Evolutionary conservation across 495 filamentous ascomycete genomes (phyloP).

Genomic region (Xylaria castorea): DNA sequence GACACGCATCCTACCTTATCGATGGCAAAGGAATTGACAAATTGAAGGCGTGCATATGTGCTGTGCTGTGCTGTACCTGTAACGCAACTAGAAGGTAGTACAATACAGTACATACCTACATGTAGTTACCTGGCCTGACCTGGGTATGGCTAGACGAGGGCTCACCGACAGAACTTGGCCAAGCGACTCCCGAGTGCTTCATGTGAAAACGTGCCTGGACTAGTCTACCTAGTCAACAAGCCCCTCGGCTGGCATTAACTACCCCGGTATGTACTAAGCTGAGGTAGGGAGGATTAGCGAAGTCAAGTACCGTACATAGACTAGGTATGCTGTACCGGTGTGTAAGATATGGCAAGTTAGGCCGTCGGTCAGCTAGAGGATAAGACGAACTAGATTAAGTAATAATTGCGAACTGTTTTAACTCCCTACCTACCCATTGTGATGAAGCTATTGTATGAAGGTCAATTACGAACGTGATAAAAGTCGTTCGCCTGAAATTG

Average conservation of each 20-base stretch:
- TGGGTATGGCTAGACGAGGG: not conserved
- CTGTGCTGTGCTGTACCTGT: constrained; percentile 7
- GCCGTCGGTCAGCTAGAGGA: not conserved
- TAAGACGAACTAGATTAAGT: not conserved
- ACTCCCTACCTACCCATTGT: not conserved
- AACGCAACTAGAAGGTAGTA: constrained; percentile 5
- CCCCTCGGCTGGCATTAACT: not conserved
- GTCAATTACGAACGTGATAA: not conserved
- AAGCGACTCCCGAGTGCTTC: not conserved
- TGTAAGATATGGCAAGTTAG: not conserved
- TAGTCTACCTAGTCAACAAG: not conserved
- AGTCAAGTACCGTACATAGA: not conserved
- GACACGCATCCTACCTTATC: constrained; percentile 13
- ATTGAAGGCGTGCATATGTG: constrained; percentile 1
- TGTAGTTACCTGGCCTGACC: too few species aligned
- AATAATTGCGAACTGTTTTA: not conserved
- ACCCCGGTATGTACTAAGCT: not conserved
- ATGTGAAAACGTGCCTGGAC: not conserved
- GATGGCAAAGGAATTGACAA: constrained; percentile 13
- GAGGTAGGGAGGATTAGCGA: not conserved
- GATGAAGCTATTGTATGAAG: not conserved
- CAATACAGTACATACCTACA: too few species aligned
- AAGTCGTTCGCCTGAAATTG: not conserved
- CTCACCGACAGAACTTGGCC: not conserved
- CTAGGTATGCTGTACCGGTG: not conserved